Conservation (phyloP, 768 basidiomycete species). For the Dendrothele bispora region DNA sequence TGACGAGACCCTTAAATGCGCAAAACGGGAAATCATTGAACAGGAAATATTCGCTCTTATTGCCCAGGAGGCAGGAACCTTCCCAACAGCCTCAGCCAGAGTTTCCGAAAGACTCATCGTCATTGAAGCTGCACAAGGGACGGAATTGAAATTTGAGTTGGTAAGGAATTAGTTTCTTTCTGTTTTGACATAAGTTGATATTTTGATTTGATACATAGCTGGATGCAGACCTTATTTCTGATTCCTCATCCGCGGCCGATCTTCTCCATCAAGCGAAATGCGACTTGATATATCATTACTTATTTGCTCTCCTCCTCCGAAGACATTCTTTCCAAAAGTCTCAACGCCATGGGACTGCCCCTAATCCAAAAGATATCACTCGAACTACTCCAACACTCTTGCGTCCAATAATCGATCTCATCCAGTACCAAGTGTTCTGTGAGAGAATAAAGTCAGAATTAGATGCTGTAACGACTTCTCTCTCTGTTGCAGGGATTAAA, state of each 20-base stretch:
- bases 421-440: slow-evolving; percentile 81
- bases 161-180: slow-evolving; percentile 42
- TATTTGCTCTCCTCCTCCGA: slow-evolving; percentile 66
- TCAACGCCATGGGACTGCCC: slow-evolving; percentile 32
- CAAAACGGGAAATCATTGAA: slow-evolving; percentile 74
- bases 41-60: slow-evolving; percentile 78
- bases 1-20: slow-evolving; percentile 51
- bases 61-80: slow-evolving; percentile 71
- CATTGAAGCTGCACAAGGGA: slow-evolving; percentile 72
- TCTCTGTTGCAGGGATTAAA: slow-evolving; percentile 54
- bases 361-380: slow-evolving; percentile 12
- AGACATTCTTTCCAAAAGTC: slow-evolving; percentile 52
- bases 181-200: not conserved
- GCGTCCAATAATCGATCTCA: slow-evolving; percentile 72
- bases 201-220: slow-evolving; percentile 25
- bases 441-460: slow-evolving; percentile 60
- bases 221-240: slow-evolving; percentile 23
- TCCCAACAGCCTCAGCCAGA: slow-evolving; percentile 74
- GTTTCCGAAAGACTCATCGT: slow-evolving; percentile 78
- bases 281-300: slow-evolving; percentile 64
- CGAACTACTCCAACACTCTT: slow-evolving; percentile 49
- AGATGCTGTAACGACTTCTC: slow-evolving; percentile 43
- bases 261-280: slow-evolving; percentile 39
- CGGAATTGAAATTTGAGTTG: slow-evolving; percentile 72
- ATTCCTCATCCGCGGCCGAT: slow-evolving; percentile 11